phyloP scores from a whole-genome alignment of 2,329 filamentous ascomycete species.

The Aspergillus japonicus region DNA sequence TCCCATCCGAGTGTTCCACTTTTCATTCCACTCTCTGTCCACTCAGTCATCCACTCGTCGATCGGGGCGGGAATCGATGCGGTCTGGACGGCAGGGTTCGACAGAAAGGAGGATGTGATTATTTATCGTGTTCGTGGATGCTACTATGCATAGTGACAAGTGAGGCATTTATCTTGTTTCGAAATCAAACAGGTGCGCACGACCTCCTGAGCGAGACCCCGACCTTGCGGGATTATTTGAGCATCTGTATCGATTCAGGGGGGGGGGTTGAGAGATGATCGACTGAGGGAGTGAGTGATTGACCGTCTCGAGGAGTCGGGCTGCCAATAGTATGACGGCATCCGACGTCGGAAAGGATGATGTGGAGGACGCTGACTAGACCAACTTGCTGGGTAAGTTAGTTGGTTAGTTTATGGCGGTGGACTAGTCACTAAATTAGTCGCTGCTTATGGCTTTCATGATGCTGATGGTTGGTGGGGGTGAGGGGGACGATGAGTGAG shows the following conservation, averaged over 20 bases:
- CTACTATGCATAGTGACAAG: slow-evolving; percentile 3
- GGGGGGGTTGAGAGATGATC: no score
- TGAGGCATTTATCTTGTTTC: slow-evolving; percentile 6
- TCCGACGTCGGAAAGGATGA: not conserved
- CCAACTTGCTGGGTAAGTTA: not conserved
- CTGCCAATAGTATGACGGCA: not conserved
- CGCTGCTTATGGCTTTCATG: not conserved
- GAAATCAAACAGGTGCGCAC: not conserved
- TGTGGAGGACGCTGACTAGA: not conserved
- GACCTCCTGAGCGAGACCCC: not conserved
- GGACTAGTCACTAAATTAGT: not conserved
- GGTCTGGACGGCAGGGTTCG: not conserved
- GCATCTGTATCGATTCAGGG: not conserved
- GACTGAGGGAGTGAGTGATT: no score
- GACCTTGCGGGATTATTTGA: slow-evolving; percentile 1
- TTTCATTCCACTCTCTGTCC: not conserved
- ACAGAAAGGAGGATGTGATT: not conserved
- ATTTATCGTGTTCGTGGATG: not conserved
- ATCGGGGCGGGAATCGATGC: slow-evolving; percentile 3
- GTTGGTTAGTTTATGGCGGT: not conserved
- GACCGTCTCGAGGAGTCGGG: not conserved
- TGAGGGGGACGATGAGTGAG: no score
- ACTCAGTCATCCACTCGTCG: not conserved
- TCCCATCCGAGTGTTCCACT: slow-evolving; percentile 6
- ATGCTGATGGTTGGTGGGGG: not conserved